Evolutionary conservation across 805 yeast species (phyloP).

Genomic region (Crinitomyces ghanaensis): DNA sequence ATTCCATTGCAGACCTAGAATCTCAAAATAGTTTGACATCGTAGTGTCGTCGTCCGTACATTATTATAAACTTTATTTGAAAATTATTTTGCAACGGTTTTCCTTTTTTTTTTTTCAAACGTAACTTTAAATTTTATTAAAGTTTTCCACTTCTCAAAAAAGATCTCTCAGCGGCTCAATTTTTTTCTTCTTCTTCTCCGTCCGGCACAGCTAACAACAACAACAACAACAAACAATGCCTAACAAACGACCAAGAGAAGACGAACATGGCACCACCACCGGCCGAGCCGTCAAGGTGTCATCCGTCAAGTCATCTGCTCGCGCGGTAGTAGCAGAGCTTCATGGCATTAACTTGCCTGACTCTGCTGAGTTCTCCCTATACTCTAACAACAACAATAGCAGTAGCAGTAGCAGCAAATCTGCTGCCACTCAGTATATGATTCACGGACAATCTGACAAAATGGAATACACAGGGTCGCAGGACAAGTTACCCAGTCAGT

Average conservation of each 20-base stretch:
- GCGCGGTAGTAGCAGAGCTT: slow-evolving; percentile 39
- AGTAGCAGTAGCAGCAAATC: too few species aligned
- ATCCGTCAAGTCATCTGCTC: not conserved
- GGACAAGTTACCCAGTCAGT: slow-evolving; percentile 33
- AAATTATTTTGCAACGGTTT: too few species aligned
- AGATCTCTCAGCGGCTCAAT: too few species aligned
- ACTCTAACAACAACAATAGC: slow-evolving; percentile 30
- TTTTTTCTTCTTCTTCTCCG: too few species aligned
- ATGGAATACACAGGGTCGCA: slow-evolving; percentile 58
- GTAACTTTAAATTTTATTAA: too few species aligned
- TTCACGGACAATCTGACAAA: slow-evolving; percentile 71
- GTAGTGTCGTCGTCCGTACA: slow-evolving; percentile 2
- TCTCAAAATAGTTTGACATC: slow-evolving; percentile 3
- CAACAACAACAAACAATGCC: too few species aligned
- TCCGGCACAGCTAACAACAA: too few species aligned
- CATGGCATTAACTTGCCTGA: slow-evolving; percentile 60
- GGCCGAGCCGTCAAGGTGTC: slow-evolving; percentile 1
- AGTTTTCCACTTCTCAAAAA: too few species aligned
- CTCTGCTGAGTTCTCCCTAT: slow-evolving; percentile 51
- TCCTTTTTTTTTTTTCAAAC: too few species aligned
- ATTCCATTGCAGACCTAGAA: slow-evolving; percentile 1
- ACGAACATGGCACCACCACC: slow-evolving; percentile 12
- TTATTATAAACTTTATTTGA: too few species aligned
- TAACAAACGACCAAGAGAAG: too few species aligned
- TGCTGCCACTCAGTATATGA: slow-evolving; percentile 35